Evolutionary conservation across 1,284 basidiomycete genomes (phyloP), one percentile per base, ranked within the genome.

Genomic region (Pterula multifida): DNA sequence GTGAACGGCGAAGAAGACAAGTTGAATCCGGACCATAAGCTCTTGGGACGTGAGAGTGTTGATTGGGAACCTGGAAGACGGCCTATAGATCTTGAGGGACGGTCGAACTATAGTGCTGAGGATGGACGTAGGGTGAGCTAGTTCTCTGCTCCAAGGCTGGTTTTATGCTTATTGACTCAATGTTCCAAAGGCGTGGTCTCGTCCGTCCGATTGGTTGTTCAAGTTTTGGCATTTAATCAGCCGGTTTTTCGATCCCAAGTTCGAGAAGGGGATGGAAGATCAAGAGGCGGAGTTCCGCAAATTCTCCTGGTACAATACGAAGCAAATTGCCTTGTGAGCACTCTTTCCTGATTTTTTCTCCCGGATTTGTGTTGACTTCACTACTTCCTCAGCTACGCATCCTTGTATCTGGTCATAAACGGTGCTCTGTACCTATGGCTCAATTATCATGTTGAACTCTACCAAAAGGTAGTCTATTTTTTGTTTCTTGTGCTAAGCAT

Each of bases 401-500:
- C 58, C 6, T 15, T 55, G 15, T 57, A 54, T 44, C 54, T 63
- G 21, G 44, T 57, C 32, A 19, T 61, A 6, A 63, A 63, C 48
- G 61, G 61, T 60, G 52, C 58, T 2, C 55, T 63, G 11, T 61
- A 61, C 50, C 54, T 63, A 11, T 49, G 51, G 22, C 56, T 63
- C 25, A 63, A 63, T 49, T 35, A 56, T 21, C 28, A 52, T 17
- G 58, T 55, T 42, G 60, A 58, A 3, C 2, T 45, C 1, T 56
- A 55, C 45, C 54, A 36, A 11, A 50, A 24, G 26, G 50, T 49
- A 24, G 17, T 48, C 48, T 17, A n/a, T 17, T 12, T 12, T 36
- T 36, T 36, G 12, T 12, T 17, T 44, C 1, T 6, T 47, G 22
- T 19, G 15, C 49, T 4, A 11, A 24, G 22, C 35, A 11, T 19